Evolutionary conservation across 352 stramenopile species (phyloP).

Genomic region (Globisporangium canariense): DNA sequence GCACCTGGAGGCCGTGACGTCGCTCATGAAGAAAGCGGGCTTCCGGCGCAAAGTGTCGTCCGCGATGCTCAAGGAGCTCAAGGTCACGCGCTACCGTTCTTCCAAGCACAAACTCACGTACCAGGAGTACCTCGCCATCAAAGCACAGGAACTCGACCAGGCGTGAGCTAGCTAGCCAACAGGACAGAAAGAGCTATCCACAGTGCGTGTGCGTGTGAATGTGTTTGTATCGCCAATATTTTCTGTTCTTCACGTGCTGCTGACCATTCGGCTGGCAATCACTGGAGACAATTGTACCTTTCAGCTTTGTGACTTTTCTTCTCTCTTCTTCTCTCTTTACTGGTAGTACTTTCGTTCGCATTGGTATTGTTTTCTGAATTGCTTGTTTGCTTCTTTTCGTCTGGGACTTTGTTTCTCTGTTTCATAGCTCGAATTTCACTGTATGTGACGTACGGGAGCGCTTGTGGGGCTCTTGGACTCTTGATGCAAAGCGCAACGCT

Average conservation of each 20-base stretch:
- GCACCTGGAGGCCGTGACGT: constrained; percentile 68
- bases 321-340: background rate
- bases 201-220: background rate
- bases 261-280: constrained; percentile 6
- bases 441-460: background rate
- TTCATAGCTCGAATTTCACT: background rate
- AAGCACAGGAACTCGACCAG: constrained; percentile 23
- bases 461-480: background rate
- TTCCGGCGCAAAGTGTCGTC: constrained; percentile 56
- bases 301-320: background rate
- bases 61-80: constrained; percentile 55
- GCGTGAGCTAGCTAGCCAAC: background rate
- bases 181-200: background rate
- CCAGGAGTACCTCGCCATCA: constrained; percentile 71
- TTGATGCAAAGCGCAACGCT: background rate
- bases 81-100: constrained; percentile 77
- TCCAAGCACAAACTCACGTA: constrained; percentile 84
- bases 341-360: background rate
- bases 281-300: background rate
- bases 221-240: background rate
- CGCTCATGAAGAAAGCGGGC: constrained; percentile 76
- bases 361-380: background rate
- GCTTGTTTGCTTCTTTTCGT: background rate
- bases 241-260: background rate
- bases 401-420: background rate